Evolutionary conservation across 306 rosid genomes (phyloP).

Genomic region (Cicer chorassanicum): DNA sequence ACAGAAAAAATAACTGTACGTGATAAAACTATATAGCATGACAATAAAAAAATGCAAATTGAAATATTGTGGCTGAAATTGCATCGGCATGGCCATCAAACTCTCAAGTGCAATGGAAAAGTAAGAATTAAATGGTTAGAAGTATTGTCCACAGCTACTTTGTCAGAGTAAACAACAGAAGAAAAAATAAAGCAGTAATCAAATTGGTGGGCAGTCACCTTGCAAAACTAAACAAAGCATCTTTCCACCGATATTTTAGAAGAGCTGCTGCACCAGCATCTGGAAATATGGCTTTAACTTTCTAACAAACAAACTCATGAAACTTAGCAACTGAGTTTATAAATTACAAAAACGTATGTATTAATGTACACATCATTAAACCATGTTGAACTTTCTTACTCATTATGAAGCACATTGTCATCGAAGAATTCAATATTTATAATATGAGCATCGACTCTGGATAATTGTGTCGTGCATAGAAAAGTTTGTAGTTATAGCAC

Average conservation of each 20-base stretch:
- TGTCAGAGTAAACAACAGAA: constrained; percentile 18
- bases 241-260: constrained; percentile 82
- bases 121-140: constrained; percentile 29
- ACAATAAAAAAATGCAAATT: background rate
- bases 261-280: constrained; percentile 99
- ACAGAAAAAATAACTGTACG: constrained; percentile 21
- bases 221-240: constrained; percentile 80
- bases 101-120: constrained; percentile 33
- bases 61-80: background rate
- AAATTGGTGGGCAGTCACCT: constrained; percentile 59
- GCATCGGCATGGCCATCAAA: constrained; percentile 35
- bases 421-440: constrained; percentile 29
- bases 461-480: constrained; percentile 14
- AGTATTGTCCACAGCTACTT: constrained; percentile 2
- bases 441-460: constrained; percentile 27
- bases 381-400: background rate
- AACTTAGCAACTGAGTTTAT: constrained; percentile 44
- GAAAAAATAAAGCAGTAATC: constrained; percentile 22
- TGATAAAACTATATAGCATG: constrained; percentile 30
- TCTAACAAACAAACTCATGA: constrained; percentile 61
- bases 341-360: constrained; percentile 15
- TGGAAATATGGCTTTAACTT: constrained; percentile 90
- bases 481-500: constrained; percentile 34
- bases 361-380: constrained; percentile 19
- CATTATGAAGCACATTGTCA: constrained; percentile 36